Evolutionary conservation across 208 protist genomes (phyloP).

Genomic region (Crithidia fasciculata): DNA sequence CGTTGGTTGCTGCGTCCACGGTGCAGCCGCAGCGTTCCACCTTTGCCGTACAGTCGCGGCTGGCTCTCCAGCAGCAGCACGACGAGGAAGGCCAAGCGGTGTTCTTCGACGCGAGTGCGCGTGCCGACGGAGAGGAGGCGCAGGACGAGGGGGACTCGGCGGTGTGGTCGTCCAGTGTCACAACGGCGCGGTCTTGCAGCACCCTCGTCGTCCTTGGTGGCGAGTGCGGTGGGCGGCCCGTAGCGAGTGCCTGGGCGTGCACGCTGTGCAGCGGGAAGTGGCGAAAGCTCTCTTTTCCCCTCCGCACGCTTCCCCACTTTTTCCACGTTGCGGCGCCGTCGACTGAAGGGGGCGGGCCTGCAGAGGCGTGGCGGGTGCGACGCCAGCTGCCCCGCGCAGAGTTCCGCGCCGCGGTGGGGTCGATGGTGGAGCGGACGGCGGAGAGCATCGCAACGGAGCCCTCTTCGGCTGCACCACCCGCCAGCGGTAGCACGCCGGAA

Average conservation of each 20-base stretch:
- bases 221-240: conserved; percentile 46
- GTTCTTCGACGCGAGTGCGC: background rate
- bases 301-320: conserved; percentile 35
- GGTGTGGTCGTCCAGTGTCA: conserved; percentile 26
- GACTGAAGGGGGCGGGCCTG: background rate
- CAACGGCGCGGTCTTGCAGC: conserved; percentile 8
- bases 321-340: conserved; percentile 14
- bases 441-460: background rate
- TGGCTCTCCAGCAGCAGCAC: background rate
- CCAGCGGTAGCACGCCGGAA: background rate
- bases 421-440: conserved; percentile 26
- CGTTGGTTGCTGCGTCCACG: background rate
- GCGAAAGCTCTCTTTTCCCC: conserved; percentile 51
- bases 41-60: background rate
- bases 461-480: background rate
- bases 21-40: background rate
- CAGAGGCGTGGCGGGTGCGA: background rate
- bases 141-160: conserved; percentile 11
- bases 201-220: conserved; percentile 65
- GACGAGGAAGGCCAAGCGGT: too few relatives aligned
- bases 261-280: conserved; percentile 45
- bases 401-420: conserved; percentile 25
- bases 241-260: conserved; percentile 57
- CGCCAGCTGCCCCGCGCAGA: conserved; percentile 19
- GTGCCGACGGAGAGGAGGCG: background rate